Evolutionary conservation across 23 red algal genomes (phyloP), one percentile per base, ranked within the genome.

Genomic region (Gracilaria domingensis): DNA sequence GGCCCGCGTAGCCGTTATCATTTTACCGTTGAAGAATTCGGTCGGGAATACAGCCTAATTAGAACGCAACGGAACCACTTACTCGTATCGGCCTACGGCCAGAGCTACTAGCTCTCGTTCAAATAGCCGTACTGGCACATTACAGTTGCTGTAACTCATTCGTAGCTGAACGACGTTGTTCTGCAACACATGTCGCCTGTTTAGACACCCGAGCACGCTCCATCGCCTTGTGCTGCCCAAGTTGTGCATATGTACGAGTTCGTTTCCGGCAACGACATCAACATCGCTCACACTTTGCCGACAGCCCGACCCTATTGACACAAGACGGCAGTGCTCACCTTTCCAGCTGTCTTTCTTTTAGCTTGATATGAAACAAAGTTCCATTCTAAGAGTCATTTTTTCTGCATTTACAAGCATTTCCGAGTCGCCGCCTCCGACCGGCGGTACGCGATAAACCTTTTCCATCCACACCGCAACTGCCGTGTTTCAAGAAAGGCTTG

Each of bases 341-440:
- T 3, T 32, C 64, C 64, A 28, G 64, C n/a, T n/a, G n/a, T n/a
- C n/a, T 18, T 69, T 69, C 8, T 20, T 37, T 20, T 34, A 7
- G 42, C 42, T 45, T 77, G 72, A 77, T 51, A 77, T 77, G 72
- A 77, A 77, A 77, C 38, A 77, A 51, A 77, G 72, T 32, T 48
- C n/a, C 4, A 29, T 11, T 28, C 42, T 50, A 1, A 13, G 6
- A 49, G 25, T 77, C 45, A 14, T 77, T 49, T n/a, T 77, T 9
- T 77, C 72, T 40, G 38, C 72, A 30, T 50, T 18, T 25, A 25
- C 23, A 26, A 77, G 45, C 40, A 50, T 50, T 50, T 77, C 72
- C 72, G 72, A 77, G 38, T 77, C 72, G 16, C 72, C 72, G 12
- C 72, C 72, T 23, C 72, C 38, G 72, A 25, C 45, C 13, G 28